phyloP scores from a whole-genome alignment of 2,329 filamentous ascomycete genomes.

The Fusarium sp. region DNA sequence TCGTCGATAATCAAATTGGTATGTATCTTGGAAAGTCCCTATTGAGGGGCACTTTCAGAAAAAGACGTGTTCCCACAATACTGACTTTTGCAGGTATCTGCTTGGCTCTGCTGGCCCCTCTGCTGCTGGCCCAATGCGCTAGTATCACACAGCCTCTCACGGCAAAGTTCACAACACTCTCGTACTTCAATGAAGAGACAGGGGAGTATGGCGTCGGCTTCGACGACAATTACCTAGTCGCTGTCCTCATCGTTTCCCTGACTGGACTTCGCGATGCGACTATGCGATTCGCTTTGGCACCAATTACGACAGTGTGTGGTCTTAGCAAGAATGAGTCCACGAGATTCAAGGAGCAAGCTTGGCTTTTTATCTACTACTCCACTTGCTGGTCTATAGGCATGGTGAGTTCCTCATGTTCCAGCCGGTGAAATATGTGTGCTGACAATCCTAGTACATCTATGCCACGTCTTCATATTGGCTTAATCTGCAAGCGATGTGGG shows the following conservation, averaged over 20 bases:
- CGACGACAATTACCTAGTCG: conserved; percentile 84
- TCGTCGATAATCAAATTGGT: conserved; percentile 35
- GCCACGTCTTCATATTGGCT: conserved; percentile 82
- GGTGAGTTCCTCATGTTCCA: conserved; percentile 65
- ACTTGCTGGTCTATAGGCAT: conserved; percentile 86
- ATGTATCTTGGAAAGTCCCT: background rate
- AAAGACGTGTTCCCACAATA: conserved; percentile 1
- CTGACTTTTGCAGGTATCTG: conserved; percentile 72
- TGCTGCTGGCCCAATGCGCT: conserved; percentile 85
- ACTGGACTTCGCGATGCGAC: conserved; percentile 85
- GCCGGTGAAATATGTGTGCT: background rate
- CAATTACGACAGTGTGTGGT: conserved; percentile 78
- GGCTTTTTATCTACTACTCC: conserved; percentile 86
- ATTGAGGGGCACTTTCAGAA: background rate
- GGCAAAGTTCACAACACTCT: conserved; percentile 86
- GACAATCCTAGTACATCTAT: conserved; percentile 77
- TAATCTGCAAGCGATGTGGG: conserved; percentile 83
- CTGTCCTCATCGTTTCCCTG: conserved; percentile 85
- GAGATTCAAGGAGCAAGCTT: conserved; percentile 94
- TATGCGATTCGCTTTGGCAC: conserved; percentile 89
- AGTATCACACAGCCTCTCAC: conserved; percentile 82
- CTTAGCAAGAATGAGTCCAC: conserved; percentile 81
- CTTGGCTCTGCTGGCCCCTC: conserved; percentile 85
- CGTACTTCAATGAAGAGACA: conserved; percentile 79
- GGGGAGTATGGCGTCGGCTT: conserved; percentile 80